These are phyloP conservation scores for Mycena leptocephala DNA, from an alignment of 768 basidiomycete genomes.

Conservation along the genomic window DNA sequence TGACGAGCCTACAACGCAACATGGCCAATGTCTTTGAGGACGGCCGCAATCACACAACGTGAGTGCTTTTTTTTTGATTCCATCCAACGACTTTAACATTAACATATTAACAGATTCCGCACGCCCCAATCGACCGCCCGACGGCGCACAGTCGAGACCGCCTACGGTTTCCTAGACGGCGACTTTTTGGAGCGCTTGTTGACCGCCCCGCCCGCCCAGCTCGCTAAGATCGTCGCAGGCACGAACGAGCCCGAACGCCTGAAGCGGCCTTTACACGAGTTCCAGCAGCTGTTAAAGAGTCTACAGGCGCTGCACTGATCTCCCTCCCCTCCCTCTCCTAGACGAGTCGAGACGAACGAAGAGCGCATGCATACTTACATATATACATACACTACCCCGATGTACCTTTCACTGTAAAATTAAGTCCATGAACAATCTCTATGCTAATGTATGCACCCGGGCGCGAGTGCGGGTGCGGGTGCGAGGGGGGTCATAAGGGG, in stretches of 20 bases:
- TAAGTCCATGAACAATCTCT: constrained; percentile 25
- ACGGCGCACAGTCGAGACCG: constrained; percentile 69
- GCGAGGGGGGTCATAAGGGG: constrained; percentile 12
- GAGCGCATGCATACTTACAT: background rate
- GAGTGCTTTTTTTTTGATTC: constrained; percentile 34
- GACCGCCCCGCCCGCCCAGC: constrained; percentile 56
- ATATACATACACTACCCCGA: background rate
- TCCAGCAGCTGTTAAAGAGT: constrained; percentile 58
- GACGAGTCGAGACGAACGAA: background rate
- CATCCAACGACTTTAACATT: background rate
- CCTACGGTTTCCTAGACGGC: constrained; percentile 90
- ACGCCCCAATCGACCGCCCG: constrained; percentile 74
- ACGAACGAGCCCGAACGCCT: constrained; percentile 73
- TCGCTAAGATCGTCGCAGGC: constrained; percentile 72
- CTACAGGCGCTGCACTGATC: constrained; percentile 60
- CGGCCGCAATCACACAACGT: constrained; percentile 76
- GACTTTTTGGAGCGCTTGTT: constrained; percentile 86
- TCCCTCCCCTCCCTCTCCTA: background rate
- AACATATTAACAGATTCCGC: constrained; percentile 68
- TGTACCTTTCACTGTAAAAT: constrained; percentile 11
- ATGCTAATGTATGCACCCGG: constrained; percentile 18
- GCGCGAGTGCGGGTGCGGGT: background rate
- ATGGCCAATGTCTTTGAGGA: constrained; percentile 68
- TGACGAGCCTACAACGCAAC: constrained; percentile 86
- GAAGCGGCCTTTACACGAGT: constrained; percentile 59